Conservation (phyloP, 176 grass and related monocot species). For the Aegilops tauschii region DNA sequence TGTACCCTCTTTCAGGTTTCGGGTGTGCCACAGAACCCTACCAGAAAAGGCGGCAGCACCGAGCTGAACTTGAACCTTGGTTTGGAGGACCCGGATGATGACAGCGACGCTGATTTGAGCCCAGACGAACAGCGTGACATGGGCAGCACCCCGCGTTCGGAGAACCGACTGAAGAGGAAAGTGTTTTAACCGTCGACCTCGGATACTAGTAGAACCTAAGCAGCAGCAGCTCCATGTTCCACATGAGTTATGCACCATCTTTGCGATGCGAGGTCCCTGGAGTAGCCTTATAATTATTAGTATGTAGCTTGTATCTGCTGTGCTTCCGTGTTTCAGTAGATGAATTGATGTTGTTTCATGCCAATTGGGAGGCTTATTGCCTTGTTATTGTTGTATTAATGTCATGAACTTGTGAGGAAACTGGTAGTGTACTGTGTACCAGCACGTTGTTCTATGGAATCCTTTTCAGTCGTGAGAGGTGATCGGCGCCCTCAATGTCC, state of each 20-base stretch:
- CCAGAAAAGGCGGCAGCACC: conserved; percentile 49
- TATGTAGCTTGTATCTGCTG: conserved; percentile 1
- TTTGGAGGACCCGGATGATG: conserved; percentile 58
- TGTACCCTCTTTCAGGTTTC: conserved; percentile 43
- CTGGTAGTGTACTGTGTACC: not conserved
- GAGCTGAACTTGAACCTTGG: conserved; percentile 78
- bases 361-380: not conserved
- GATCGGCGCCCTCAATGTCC: not conserved
- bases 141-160: conserved; percentile 17
- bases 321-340: conserved; percentile 6
- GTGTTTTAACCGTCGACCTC: conserved; percentile 28
- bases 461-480: not conserved
- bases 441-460: not conserved
- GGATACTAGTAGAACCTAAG: not conserved
- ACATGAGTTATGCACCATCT: not conserved
- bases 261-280: not conserved
- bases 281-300: conserved; percentile 15
- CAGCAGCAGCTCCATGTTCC: not conserved
- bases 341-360: not conserved
- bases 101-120: conserved; percentile 64
- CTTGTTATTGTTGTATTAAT: not conserved
- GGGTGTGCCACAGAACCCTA: conserved; percentile 30
- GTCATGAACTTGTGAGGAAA: not conserved
- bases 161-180: conserved; percentile 46
- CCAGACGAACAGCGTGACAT: conserved; percentile 24